Evolutionary conservation across 1,284 basidiomycete genomes (phyloP).

Genomic region (Pascua guehoae): DNA sequence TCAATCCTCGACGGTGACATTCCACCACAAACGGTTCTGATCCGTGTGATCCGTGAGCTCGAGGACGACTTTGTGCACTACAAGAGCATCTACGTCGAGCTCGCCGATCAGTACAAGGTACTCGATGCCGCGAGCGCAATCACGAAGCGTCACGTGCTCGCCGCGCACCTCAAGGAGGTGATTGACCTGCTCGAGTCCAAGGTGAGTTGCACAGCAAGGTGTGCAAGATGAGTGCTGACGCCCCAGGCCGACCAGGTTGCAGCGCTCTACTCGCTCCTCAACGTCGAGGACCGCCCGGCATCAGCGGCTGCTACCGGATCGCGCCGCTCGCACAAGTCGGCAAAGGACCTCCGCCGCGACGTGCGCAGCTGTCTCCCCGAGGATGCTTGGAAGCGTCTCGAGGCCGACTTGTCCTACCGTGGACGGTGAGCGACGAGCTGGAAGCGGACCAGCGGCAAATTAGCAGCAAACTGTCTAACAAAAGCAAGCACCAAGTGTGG

Average conservation of each 20-base stretch:
- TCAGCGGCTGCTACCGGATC: background rate
- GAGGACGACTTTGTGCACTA: slow-evolving; percentile 89
- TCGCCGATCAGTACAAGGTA: slow-evolving; percentile 82
- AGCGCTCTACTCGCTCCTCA: slow-evolving; percentile 71
- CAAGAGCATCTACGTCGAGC: slow-evolving; percentile 81
- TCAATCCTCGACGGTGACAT: slow-evolving; percentile 57
- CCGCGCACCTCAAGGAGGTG: slow-evolving; percentile 79
- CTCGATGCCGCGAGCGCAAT: slow-evolving; percentile 78
- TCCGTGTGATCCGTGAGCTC: slow-evolving; percentile 71
- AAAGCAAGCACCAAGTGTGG: no score
- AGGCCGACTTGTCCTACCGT: slow-evolving; percentile 24
- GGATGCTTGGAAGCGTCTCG: slow-evolving; percentile 33
- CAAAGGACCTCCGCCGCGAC: slow-evolving; percentile 35
- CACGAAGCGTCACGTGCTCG: slow-evolving; percentile 71
- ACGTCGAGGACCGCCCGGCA: slow-evolving; percentile 58
- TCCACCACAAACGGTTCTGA: slow-evolving; percentile 77
- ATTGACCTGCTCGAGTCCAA: slow-evolving; percentile 84
- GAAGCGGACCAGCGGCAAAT: no score
- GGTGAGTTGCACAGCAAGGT: slow-evolving; percentile 52
- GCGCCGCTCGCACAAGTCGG: slow-evolving; percentile 12
- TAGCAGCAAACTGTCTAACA: no score
- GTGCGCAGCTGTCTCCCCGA: slow-evolving; percentile 37
- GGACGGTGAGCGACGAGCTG: no score
- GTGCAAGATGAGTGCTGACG: background rate
- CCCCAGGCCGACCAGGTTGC: slow-evolving; percentile 80